Evolutionary conservation across 805 yeast genomes (phyloP), one percentile per base, ranked within the genome.

Genomic region (Candida jianshihensis): DNA sequence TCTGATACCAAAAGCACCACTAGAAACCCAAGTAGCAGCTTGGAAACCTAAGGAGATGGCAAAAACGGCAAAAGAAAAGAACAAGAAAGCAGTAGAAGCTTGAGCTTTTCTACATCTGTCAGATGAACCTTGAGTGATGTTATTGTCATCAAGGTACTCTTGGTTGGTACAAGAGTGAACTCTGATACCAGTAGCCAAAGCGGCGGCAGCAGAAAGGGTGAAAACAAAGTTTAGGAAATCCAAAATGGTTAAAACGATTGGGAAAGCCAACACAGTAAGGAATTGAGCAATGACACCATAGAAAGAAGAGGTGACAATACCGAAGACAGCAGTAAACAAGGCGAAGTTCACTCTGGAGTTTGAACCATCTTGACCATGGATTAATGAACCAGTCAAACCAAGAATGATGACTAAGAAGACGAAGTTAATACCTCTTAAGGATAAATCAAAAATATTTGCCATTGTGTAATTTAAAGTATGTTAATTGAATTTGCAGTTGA

Each of bases 31-130:
- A 36, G 76, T 68, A 42, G 71, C 60, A 34, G 60, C 47, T 38
- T 80, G 70, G 59, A 77, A 58, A 44, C 64, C 64, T 42, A 75
- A 54, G 47, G 88, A 75, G 52, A 72, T 82, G 46, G 86, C 61
- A 61, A 86, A 82, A 59, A 80, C 63, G 57, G 78, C 75, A 72
- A 82, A 78, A 39, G 92, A 73, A 63, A 92, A 80, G 81, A 77
- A 92, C 56, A 83, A 72, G 78, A 85, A 84, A 35, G 89, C 88
- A 51, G 70, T 72, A 15, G 81, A 61, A 44, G 87, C 87, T 73
- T 92, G 97, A 38, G 95, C 88, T 69, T 86, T 81, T 73, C 97
- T 85, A 71, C 99, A 92, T 72, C 97, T 79, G 56, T 77, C 84
- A 17, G 67, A 54, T 30, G 80, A 70, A 48, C 95, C 94, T 68